phyloP scores from a whole-genome alignment of 345 rosid genomes.

The Moricandia moricandioides region DNA sequence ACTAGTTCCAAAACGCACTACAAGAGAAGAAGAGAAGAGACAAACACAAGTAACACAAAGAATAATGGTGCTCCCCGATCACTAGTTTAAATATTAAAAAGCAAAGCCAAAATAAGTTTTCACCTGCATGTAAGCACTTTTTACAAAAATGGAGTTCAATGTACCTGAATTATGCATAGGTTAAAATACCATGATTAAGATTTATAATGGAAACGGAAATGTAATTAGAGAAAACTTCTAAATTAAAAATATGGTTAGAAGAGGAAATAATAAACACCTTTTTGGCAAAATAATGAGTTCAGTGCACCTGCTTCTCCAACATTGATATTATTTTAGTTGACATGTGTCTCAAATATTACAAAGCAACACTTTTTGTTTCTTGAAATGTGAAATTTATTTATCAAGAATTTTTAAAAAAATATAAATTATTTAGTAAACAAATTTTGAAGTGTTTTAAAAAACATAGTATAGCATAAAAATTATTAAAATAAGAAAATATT shows the following conservation, averaged over 20 bases:
- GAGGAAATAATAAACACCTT: neutral
- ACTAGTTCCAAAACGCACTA: slow-evolving; percentile 6
- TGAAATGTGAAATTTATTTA: neutral
- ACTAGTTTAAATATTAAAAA: slow-evolving; percentile 1
- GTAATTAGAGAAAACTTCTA: neutral
- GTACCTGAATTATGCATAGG: neutral
- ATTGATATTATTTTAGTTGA: neutral
- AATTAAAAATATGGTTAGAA: neutral
- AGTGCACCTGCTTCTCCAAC: neutral
- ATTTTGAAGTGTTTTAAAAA: neutral
- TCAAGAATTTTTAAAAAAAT: neutral
- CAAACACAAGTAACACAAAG: neutral
- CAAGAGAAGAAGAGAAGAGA: slow-evolving; percentile 11
- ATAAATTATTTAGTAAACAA: neutral
- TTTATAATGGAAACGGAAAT: neutral
- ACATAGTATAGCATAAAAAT: neutral
- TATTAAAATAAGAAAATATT: neutral
- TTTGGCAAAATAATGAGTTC: neutral
- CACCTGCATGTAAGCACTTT: neutral
- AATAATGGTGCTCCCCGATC: slow-evolving; percentile 10
- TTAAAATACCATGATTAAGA: neutral
- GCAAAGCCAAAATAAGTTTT: neutral
- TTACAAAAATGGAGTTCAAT: neutral
- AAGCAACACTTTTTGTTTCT: neutral
- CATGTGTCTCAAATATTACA: neutral